Conservation (phyloP, 495 filamentous ascomycete genomes). For the Cercophora sp. region DNA sequence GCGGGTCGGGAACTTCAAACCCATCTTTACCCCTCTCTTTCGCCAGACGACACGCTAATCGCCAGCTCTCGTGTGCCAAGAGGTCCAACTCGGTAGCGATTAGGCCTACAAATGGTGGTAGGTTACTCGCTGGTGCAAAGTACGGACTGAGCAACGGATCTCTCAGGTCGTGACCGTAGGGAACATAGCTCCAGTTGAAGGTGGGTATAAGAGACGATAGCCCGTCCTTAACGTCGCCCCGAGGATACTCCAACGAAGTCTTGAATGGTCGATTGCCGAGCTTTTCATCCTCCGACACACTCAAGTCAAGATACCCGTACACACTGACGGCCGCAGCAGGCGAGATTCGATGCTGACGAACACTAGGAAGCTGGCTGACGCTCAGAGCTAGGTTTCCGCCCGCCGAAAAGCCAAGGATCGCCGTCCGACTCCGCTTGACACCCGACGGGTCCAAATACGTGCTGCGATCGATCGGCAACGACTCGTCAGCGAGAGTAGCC, state of each 20-base stretch:
- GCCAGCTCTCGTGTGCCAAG: constrained; percentile 30
- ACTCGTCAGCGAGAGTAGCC: constrained; percentile 27
- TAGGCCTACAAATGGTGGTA: constrained; percentile 40
- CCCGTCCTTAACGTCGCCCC: constrained; percentile 18
- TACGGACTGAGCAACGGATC: constrained; percentile 30
- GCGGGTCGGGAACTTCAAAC: constrained; percentile 16
- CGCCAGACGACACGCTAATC: constrained; percentile 27
- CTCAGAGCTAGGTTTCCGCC: constrained; percentile 29
- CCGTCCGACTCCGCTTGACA: constrained; percentile 15
- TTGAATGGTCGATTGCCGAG: constrained; percentile 30
- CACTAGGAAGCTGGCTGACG: constrained; percentile 26
- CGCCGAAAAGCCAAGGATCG: constrained; percentile 30
- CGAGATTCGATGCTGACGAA: constrained; percentile 18
- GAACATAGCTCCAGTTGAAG: constrained; percentile 31
- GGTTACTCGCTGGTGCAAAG: constrained; percentile 22
- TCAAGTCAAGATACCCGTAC: constrained; percentile 28
- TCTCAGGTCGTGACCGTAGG: constrained; percentile 22
- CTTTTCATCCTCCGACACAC: constrained; percentile 19
- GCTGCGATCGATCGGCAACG: constrained; percentile 29
- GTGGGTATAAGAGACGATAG: constrained; percentile 15
- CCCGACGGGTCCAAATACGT: not conserved
- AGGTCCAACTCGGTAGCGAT: constrained; percentile 49
- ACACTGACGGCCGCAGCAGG: constrained; percentile 26
- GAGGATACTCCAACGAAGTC: constrained; percentile 15
- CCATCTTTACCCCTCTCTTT: constrained; percentile 14